Conservation (phyloP, 768 basidiomycete species). For the Amanita fuliginea region DNA sequence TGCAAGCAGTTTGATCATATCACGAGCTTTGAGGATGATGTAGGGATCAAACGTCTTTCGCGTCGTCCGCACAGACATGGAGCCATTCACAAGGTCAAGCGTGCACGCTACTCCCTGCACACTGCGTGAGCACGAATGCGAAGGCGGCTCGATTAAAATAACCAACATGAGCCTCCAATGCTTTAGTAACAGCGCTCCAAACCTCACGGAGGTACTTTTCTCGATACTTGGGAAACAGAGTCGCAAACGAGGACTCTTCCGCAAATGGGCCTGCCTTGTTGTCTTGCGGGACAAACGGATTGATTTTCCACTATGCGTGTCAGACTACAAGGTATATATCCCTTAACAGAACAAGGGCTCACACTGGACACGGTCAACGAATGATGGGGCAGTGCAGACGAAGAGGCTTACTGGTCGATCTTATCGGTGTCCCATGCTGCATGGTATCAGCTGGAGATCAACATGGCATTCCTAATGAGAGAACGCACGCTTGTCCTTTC, state of each 20-base stretch:
- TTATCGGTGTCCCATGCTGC: constrained; percentile 99
- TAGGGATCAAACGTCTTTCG: constrained; percentile 97
- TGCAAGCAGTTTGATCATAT: constrained; percentile 90
- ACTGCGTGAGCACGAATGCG: not conserved
- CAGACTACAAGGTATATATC: not conserved
- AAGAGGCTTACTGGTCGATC: constrained; percentile 80
- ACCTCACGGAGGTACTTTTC: constrained; percentile 94
- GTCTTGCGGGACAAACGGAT: constrained; percentile 62
- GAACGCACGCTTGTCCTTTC: constrained; percentile 88
- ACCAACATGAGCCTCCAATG: constrained; percentile 70
- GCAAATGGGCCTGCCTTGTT: constrained; percentile 78
- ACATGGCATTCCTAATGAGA: constrained; percentile 3
- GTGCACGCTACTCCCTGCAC: constrained; percentile 78
- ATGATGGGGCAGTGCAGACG: constrained; percentile 3
- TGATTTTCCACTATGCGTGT: constrained; percentile 70
- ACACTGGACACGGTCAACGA: constrained; percentile 25
- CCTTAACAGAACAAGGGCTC: constrained; percentile 13
- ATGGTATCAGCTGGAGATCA: constrained; percentile 10
- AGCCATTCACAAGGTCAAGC: constrained; percentile 90
- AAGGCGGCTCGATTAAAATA: too few relatives aligned
- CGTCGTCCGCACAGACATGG: constrained; percentile 95
- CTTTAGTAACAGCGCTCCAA: constrained; percentile 84
- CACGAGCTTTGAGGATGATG: constrained; percentile 89
- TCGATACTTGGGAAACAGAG: constrained; percentile 96
- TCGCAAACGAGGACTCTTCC: constrained; percentile 97